Base-by-base conservation (phyloP, 805 yeast genomes). In the Kuraishia piskuri region DNA sequence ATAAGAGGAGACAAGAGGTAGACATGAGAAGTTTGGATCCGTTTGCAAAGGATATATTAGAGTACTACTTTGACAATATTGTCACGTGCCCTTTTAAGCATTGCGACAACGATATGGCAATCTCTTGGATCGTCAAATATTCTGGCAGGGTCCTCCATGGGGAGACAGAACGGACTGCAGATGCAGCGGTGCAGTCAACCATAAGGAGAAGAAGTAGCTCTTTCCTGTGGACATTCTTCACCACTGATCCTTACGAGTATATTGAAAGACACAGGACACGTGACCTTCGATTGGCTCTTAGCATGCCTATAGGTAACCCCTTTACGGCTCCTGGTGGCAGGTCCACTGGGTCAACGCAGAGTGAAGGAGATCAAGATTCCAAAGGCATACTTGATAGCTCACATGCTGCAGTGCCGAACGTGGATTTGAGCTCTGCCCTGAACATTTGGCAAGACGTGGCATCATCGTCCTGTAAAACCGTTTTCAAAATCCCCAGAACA, bases 61-160 rank as follows among this genome's bases (percentile, higher is more conserved):
- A 75, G 50, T 86, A 85, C 61, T 78, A 78, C 56, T 87, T 75
- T 60, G 91, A 86, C 59, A 87, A 87, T 63, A 79, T 85, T 49
- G 80, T 84, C 0, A 75, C 75, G 52, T 67, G 80, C 3, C 86
- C 84, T 21, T 84, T 86, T 56, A 69, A 75, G 6, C 77, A 74
- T 40, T 71, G 64, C 4, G 50, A 50, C 22, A 21, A 21, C 7
- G 51, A 50, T 31, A 31, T n/a, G 40, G 40, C 58, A 48, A 21
- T 40, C 45, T 3, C 45, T 48, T 8, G 37, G 54, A 31, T 26
- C 57, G n/a, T 31, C 53, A 7, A 12, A 46, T 12, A 45, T 50
- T n/a, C 19, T 49, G 22, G 46, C 56, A n/a, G 40, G n/a, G 23
- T 22, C 19, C 49, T 22, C 17, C 9, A 17, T 10, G 49, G 19